phyloP scores from a whole-genome alignment of 192 early-diverging fungal species.

The Backusella circina region DNA sequence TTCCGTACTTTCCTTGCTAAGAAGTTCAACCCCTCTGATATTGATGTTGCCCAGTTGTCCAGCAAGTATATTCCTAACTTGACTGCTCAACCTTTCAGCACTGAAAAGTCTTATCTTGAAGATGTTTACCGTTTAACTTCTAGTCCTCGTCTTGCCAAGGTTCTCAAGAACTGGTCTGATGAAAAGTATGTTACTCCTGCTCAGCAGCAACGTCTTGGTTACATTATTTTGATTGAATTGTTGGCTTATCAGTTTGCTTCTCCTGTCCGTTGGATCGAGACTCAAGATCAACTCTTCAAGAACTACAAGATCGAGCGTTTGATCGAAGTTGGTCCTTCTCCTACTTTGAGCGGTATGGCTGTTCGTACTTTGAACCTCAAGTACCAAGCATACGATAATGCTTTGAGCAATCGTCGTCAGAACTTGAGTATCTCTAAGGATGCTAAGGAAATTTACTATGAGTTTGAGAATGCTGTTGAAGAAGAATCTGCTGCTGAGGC shows the following conservation, averaged over 20 bases:
- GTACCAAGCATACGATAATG: slow-evolving; percentile 94
- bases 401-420: slow-evolving; percentile 85
- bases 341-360: slow-evolving; percentile 92
- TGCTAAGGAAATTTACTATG: slow-evolving; percentile 92
- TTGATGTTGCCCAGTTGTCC: slow-evolving; percentile 78
- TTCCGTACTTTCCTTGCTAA: slow-evolving; percentile 86
- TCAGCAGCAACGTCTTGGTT: slow-evolving; percentile 83
- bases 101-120: slow-evolving; percentile 73
- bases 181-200: slow-evolving; percentile 62
- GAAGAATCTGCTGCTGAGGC: slow-evolving; percentile 42
- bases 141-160: slow-evolving; percentile 70
- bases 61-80: slow-evolving; percentile 95
- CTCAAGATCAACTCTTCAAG: slow-evolving; percentile 83
- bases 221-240: slow-evolving; percentile 83
- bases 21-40: slow-evolving; percentile 78
- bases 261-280: slow-evolving; percentile 93
- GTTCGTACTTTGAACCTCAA: slow-evolving; percentile 92
- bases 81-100: slow-evolving; percentile 84
- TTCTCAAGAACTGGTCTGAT: slow-evolving; percentile 79
- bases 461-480: slow-evolving; percentile 70
- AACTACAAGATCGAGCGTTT: slow-evolving; percentile 80
- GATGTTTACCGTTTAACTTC: slow-evolving; percentile 67
- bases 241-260: slow-evolving; percentile 92
- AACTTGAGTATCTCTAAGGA: slow-evolving; percentile 89
- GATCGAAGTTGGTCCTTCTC: slow-evolving; percentile 88